Base-by-base conservation (phyloP, 345 rosid species). In the Bruguiera sexangula region DNA sequence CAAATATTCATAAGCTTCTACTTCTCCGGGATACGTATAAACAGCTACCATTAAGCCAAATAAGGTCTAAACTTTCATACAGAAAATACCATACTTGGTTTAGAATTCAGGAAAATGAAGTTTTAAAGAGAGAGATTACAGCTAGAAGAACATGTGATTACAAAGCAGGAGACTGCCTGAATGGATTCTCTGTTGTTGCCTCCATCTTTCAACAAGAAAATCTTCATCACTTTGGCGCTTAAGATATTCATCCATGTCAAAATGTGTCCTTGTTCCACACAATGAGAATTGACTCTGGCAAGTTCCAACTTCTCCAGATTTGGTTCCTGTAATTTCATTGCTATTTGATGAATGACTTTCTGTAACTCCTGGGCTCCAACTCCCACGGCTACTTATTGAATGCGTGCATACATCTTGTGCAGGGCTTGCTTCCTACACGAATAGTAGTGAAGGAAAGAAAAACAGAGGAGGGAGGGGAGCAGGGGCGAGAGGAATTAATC, bases 321-420 rank as follows among this genome's bases (percentile, higher is more conserved):
- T 70, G 56, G 64, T 80, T 10, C 74, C 52, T 20, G n/a, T 6
- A 18, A 74, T 73, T 62, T 76, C 83, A 70, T 79, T 55, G 0
- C 24, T 61, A 62, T 68, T 81, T 52, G 69, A 60, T 30, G 69
- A 66, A 50, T 81, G 78, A 21, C 69, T 66, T 29, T 77, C 75
- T 1, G 61, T n/a, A 66, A 70, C 43, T 76, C 69, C 85, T 0
- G 96, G 96, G 75, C 82, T 89, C 88, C 99, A 90, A 68, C 97
- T 92, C 62, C 90, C 96, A 10, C 55, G 87, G 84, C 96, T 92
- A 78, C 96, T 95, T 60, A 68, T 59, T 5, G 89, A 79, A 54
- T 75, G 76, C 66, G 60, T 68, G 74, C 80, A 81, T 39, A 7
- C 51, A 67, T 82, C 92, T 64, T 57, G 81, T 67, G 68, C 80